A percentile compares a stretch with the other conserved stretches of the same genome.
These are phyloP conservation scores for Alloascoidea hylecoeti DNA, from an alignment of 805 yeast genomes.

Conservation along the genomic window DNA sequence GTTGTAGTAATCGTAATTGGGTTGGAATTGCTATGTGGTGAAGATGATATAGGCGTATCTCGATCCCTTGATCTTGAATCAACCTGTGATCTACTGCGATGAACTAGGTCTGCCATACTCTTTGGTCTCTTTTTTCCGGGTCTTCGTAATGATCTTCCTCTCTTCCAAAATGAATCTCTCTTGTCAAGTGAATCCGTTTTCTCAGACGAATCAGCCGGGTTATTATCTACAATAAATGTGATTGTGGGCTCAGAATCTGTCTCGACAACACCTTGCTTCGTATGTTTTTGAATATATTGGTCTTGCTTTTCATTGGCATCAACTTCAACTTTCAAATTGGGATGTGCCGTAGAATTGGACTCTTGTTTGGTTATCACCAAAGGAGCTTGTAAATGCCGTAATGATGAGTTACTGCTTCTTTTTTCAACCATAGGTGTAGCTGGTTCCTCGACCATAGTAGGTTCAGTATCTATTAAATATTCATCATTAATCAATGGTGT, in stretches of 20 bases:
- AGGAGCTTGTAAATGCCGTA: no score
- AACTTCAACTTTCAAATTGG: background rate
- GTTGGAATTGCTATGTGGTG: background rate
- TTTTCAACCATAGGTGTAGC: background rate
- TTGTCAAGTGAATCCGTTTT: no score
- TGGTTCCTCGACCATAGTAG: background rate
- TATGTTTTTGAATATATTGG: background rate
- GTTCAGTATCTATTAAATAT: background rate
- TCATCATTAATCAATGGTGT: background rate
- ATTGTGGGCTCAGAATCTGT: no score
- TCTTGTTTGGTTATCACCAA: no score
- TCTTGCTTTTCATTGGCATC: background rate
- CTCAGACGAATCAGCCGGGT: no score
- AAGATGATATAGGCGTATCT: background rate
- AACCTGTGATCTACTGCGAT: background rate
- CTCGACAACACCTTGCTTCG: no score
- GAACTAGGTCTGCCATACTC: background rate
- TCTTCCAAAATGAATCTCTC: background rate
- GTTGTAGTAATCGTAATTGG: background rate
- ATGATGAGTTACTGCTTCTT: no score
- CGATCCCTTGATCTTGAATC: background rate
- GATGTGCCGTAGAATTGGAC: no score
- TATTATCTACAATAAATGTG: no score
- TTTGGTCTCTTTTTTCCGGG: background rate
- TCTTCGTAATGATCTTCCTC: slow-evolving; percentile 1